Evolutionary conservation across 805 yeast species (phyloP).

Genomic region (Debaryomyces castellii): DNA sequence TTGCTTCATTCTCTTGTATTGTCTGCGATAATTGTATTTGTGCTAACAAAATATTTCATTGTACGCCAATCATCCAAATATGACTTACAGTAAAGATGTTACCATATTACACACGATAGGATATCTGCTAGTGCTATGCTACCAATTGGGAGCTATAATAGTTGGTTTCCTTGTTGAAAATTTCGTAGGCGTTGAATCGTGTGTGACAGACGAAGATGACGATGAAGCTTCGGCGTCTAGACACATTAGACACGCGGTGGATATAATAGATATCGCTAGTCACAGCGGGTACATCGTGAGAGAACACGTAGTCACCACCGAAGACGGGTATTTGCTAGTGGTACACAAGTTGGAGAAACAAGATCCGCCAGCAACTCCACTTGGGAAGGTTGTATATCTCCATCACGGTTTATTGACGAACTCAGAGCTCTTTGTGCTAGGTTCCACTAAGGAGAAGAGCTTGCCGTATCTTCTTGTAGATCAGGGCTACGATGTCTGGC

Average conservation of each 20-base stretch:
- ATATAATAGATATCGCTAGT: constrained; percentile 23
- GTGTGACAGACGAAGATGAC: not conserved
- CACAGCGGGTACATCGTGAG: constrained; percentile 22
- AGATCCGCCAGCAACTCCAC: not conserved
- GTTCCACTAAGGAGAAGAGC: constrained; percentile 19
- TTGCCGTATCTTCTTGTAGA: constrained; percentile 22
- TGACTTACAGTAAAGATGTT: not conserved
- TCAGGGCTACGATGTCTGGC: constrained; percentile 24
- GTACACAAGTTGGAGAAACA: constrained; percentile 24
- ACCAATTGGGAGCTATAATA: not conserved
- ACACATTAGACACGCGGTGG: constrained; percentile 12
- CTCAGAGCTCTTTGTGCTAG: constrained; percentile 37
- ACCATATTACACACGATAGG: not conserved
- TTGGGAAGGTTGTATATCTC: constrained; percentile 23
- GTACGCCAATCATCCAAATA: not conserved
- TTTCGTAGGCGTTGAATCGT: not conserved
- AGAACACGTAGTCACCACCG: constrained; percentile 30
- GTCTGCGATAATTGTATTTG: not conserved
- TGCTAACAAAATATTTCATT: not conserved
- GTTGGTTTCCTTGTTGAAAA: not conserved
- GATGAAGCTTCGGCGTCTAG: not conserved
- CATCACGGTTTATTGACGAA: constrained; percentile 33
- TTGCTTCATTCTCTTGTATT: not conserved
- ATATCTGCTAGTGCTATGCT: not conserved
- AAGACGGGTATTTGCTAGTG: constrained; percentile 27